Percentiles rank a stretch among this genome's conserved stretches.
These are phyloP conservation scores for Pyricularia sp. DNA, from an alignment of 2,329 filamentous ascomycete species.

Conservation along the genomic window DNA sequence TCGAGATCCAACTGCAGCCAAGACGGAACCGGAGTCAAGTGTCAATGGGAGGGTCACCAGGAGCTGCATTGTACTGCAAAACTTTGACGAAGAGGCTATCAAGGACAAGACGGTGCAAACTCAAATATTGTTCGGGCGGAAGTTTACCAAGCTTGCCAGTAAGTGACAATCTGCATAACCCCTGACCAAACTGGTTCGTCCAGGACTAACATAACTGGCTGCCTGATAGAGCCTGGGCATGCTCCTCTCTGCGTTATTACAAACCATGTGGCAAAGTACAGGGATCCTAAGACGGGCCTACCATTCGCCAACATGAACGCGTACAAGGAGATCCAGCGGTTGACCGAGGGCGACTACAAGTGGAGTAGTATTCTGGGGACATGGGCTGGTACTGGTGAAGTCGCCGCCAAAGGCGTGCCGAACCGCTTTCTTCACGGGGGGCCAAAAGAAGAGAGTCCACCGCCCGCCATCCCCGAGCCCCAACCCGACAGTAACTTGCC, in stretches of 20 bases:
- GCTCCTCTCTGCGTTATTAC: conserved; percentile 70
- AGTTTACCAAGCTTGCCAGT: conserved; percentile 49
- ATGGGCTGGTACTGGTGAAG: conserved; percentile 61
- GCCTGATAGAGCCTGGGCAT: conserved; percentile 36
- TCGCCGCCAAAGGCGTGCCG: conserved; percentile 68
- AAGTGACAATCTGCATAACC: conserved; percentile 14
- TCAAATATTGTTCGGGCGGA: conserved; percentile 48
- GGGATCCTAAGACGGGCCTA: conserved; percentile 76
- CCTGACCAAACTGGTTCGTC: too few relatives aligned
- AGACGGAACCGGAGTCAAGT: conserved; percentile 17
- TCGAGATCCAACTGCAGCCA: conserved; percentile 2
- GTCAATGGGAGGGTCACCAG: conserved; percentile 43
- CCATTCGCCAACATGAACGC: conserved; percentile 72
- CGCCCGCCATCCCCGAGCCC: background rate
- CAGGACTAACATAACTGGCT: conserved; percentile 11
- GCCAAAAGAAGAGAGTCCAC: conserved; percentile 13
- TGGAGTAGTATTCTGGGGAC: conserved; percentile 77
- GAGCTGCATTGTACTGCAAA: conserved; percentile 49
- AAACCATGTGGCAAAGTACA: conserved; percentile 69
- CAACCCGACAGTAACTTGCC: background rate
- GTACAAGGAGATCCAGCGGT: conserved; percentile 71
- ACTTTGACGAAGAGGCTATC: conserved; percentile 47
- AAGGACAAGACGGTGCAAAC: conserved; percentile 48
- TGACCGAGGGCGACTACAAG: conserved; percentile 63
- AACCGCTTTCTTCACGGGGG: conserved; percentile 51